Evolutionary conservation across 1,284 basidiomycete genomes (phyloP).

Genomic region (Cryptococcus sp.): DNA sequence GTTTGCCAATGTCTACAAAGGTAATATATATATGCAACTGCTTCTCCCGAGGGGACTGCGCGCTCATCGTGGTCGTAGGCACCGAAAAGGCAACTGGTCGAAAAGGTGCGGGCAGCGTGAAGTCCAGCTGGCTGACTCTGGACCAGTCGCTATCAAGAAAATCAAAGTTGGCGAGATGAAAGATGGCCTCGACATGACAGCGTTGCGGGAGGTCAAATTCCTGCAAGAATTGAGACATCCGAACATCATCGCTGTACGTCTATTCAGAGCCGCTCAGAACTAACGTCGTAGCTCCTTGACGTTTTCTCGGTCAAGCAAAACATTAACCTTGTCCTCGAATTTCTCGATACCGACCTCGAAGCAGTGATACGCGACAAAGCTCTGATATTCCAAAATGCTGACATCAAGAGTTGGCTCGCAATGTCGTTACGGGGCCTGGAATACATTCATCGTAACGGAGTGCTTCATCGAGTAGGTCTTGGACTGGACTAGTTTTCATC

Average conservation of each 20-base stretch:
- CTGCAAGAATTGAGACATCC: constrained; percentile 90
- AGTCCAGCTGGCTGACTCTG: constrained; percentile 56
- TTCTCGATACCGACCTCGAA: constrained; percentile 95
- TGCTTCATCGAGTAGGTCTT: constrained; percentile 79
- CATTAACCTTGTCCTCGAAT: constrained; percentile 96
- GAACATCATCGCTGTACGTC: constrained; percentile 85
- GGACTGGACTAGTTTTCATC: not conserved
- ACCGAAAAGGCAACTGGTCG: constrained; percentile 42
- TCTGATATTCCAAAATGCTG: constrained; percentile 87
- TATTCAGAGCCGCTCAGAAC: not conserved
- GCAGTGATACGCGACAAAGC: constrained; percentile 92
- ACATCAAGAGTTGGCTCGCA: constrained; percentile 99
- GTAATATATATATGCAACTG: constrained; percentile 53
- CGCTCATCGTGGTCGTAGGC: constrained; percentile 13
- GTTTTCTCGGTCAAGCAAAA: constrained; percentile 97
- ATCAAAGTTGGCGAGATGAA: constrained; percentile 96
- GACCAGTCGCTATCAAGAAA: constrained; percentile 94
- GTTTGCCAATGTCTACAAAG: constrained; percentile 95
- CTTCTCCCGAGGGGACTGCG: not conserved
- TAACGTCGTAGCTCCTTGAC: constrained; percentile 72
- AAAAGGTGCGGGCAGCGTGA: constrained; percentile 28
- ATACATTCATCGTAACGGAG: constrained; percentile 92
- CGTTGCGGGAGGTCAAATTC: constrained; percentile 97
- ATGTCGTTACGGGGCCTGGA: constrained; percentile 97
- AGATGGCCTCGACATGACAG: constrained; percentile 98